Evolutionary conservation across 192 early-diverging fungal genomes (phyloP).

Genomic region (Jimgerdemannia flammicorona): DNA sequence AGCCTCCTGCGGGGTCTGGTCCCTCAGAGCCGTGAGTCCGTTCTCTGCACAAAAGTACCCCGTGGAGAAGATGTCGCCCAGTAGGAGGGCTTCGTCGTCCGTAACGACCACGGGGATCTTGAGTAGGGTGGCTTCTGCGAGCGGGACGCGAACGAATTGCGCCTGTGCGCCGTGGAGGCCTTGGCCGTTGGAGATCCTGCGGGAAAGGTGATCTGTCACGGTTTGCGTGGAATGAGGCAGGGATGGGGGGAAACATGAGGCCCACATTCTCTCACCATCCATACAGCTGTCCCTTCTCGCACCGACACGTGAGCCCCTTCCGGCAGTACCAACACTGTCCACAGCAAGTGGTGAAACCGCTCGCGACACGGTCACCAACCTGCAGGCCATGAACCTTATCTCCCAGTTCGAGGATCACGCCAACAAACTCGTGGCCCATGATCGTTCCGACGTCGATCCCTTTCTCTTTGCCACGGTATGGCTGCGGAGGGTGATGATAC

Average conservation of each 20-base stretch:
- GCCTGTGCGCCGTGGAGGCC: constrained; percentile 52
- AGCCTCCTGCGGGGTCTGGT: constrained; percentile 15
- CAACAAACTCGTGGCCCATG: constrained; percentile 54
- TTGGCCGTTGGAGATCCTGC: constrained; percentile 10
- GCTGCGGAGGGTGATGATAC: not conserved
- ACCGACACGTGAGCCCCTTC: constrained; percentile 38
- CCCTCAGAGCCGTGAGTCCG: constrained; percentile 30
- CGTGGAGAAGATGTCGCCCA: constrained; percentile 51
- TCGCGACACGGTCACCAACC: constrained; percentile 41
- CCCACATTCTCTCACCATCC: constrained; percentile 25
- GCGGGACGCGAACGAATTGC: constrained; percentile 50
- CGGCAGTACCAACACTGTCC: constrained; percentile 41
- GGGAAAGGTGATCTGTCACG: not conserved
- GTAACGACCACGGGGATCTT: constrained; percentile 24
- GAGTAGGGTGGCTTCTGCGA: constrained; percentile 44
- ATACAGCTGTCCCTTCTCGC: constrained; percentile 40
- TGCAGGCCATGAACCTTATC: constrained; percentile 22
- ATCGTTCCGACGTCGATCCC: constrained; percentile 38
- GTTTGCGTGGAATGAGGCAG: not conserved
- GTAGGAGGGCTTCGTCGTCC: constrained; percentile 40
- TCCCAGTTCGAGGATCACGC: constrained; percentile 40
- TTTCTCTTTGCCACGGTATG: constrained; percentile 38
- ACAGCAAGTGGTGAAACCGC: constrained; percentile 43
- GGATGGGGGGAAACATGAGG: not conserved
- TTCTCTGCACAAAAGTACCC: constrained; percentile 53